Conservation (phyloP, 2,329 filamentous ascomycete genomes). For the Xylariaceae sp. region DNA sequence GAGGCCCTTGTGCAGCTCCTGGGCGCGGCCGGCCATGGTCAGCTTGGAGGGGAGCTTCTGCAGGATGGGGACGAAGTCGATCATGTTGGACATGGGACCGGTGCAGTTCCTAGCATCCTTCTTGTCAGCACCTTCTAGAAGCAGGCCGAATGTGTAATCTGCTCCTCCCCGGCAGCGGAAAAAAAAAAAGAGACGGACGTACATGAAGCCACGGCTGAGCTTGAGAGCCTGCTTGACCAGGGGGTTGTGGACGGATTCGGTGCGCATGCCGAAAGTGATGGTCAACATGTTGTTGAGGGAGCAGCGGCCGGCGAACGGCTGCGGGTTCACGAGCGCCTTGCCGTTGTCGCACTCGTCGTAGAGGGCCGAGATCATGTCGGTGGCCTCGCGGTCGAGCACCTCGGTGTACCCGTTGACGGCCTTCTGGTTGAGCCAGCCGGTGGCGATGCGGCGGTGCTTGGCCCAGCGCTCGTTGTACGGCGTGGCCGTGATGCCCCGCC, state of each 20-base stretch:
- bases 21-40: conserved; percentile 2
- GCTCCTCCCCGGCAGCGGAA: too few species aligned
- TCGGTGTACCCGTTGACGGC: conserved; percentile 4
- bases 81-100: conserved; percentile 7
- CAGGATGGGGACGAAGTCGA: conserved; percentile 8
- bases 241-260: conserved; percentile 2
- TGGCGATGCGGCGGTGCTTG: conserved; percentile 7
- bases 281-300: conserved; percentile 9
- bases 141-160: background rate
- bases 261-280: conserved; percentile 7
- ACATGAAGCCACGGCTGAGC: conserved; percentile 9
- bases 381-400: conserved; percentile 6
- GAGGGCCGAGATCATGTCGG: conserved; percentile 6
- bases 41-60: conserved; percentile 1
- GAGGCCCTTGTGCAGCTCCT: conserved; percentile 4
- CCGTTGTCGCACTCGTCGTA: conserved; percentile 2
- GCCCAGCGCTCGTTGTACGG: conserved; percentile 7
- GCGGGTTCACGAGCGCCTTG: conserved; percentile 4
- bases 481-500: conserved; percentile 7
- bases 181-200: background rate
- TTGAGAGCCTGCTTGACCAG: conserved; percentile 3
- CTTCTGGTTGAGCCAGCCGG: conserved; percentile 5
- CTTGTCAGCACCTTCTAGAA: background rate
- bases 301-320: conserved; percentile 8
- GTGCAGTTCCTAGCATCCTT: conserved; percentile 4